Evolutionary conservation across 768 basidiomycete genomes (phyloP), one percentile per base, ranked within the genome.

Genomic region (Hericium erinaceus): DNA sequence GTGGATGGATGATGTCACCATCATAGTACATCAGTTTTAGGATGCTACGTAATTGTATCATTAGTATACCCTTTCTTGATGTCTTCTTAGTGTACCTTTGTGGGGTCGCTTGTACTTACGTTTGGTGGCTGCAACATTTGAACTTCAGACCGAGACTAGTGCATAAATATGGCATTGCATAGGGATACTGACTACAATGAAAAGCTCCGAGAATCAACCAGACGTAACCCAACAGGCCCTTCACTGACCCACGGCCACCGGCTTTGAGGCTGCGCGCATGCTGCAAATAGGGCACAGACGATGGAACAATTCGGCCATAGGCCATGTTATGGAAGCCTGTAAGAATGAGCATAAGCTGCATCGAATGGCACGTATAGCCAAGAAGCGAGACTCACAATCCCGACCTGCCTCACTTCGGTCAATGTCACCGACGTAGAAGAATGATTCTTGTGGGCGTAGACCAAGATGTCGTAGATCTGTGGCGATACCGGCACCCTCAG

Each of bases 241-340:
- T 40, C 5, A 33, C 56, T 53, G 61, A 41, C 40, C 38, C 28
- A 63, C 50, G 33, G 64, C 38, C 28, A 63, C 50, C 26, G 64
- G 22, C 49, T 50, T 59, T 66, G 55, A 40, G 68, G 57, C 63
- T 56, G 67, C 70, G 61, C 77, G 73, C 51, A 74, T 58, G 58
- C 72, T 79, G 68, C 77, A 79, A 20, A 76, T 58, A 0, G 85
- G 85, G 62, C 85, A 87, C 44, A 85, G 68, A 37, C 77, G 77
- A 41, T 77, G 72, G 68, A 87, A 87, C 39, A 81, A 77, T 66
- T 87, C 85, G 5, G 80, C 76, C 82, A 87, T 87, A 3, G 85
- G 82, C 84, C 84, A 87, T 8, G 85, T 86, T 56, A 87, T 78
- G 22, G 74, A 74, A 26, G 83, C 78, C 85, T 87, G 48, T n/a